Conservation (phyloP, 1,284 basidiomycete genomes). For the Trichosporon ovoides region DNA sequence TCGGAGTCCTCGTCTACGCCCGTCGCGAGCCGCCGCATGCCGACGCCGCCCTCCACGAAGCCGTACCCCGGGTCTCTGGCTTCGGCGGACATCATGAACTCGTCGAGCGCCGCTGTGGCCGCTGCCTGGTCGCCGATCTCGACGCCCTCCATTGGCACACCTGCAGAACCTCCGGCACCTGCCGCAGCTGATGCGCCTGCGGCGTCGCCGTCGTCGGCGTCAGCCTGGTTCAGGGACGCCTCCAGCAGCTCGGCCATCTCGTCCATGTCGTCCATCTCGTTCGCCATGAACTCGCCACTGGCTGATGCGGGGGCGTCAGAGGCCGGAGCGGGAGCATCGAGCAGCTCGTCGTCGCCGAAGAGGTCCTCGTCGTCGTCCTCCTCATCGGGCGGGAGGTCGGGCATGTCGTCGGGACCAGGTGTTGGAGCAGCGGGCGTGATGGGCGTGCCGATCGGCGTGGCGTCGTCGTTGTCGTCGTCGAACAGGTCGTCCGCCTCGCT, state of each 20-base stretch:
- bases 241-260: constrained; percentile 38
- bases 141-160: constrained; percentile 1
- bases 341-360: constrained; percentile 26
- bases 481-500: constrained; percentile 15
- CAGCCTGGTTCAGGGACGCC: constrained; percentile 47
- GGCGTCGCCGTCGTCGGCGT: constrained; percentile 10
- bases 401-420: constrained; percentile 19
- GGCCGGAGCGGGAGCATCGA: too few relatives aligned
- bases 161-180: neutral
- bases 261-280: constrained; percentile 36
- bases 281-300: constrained; percentile 18
- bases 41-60: constrained; percentile 37
- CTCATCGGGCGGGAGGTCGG: constrained; percentile 12
- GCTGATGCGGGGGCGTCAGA: too few relatives aligned
- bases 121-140: constrained; percentile 6
- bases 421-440: constrained; percentile 17
- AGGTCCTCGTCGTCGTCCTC: constrained; percentile 33
- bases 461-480: constrained; percentile 26
- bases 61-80: constrained; percentile 1
- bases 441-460: constrained; percentile 29
- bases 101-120: constrained; percentile 6
- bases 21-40: constrained; percentile 30
- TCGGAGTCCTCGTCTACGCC: constrained; percentile 25
- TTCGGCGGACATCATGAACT: neutral
- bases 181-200: neutral